Evolutionary conservation across 345 rosid species (phyloP), one percentile per base, ranked within the genome.

Genomic region (Combretum micranthum): DNA sequence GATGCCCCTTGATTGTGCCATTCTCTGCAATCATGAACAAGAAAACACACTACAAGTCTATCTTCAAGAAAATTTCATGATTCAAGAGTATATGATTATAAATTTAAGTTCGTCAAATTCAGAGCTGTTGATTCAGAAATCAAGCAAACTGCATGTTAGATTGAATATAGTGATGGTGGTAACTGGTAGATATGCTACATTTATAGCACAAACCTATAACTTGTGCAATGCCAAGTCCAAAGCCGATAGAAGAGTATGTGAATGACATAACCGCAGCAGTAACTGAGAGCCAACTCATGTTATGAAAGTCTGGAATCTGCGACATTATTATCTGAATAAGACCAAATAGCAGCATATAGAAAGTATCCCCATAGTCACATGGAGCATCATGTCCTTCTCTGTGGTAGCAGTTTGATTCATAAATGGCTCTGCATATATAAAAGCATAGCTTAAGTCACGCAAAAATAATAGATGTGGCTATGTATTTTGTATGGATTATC

Each of bases 331-430:
- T 51, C 62, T 75, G 75, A 43, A 61, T 50, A 6, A 42, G 49
- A 32, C 91, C 91, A 52, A 82, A 84, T 1, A 72, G 37, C 9
- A 84, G 48, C 76, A 82, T 80, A 50, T 64, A 72, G 16, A 47
- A 7, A 47, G 47, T 52, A 15, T 63, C 66, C 12, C 73, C 69
- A 26, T 76, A 76, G 4, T 56, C 22, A 15, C 84, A 76, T 19
- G 77, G 43, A 44, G 79, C 81, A 17, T 54, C 53, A 43, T 69
- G 81, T 26, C 84, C 84, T 66, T 80, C 75, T 64, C 44, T 62
- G 67, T 76, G 80, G 67, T 77, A 74, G 61, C 85, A 79, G 22
- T 70, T 76, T 21, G 81, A 70, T 64, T 18, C 42, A 26, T 43
- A 16, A 19, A 64, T 57, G 6, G 69, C 69, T 53, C 69, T 64